Evolutionary conservation across 2,329 filamentous ascomycete species (phyloP).

Genomic region (Elsinoe australis): DNA sequence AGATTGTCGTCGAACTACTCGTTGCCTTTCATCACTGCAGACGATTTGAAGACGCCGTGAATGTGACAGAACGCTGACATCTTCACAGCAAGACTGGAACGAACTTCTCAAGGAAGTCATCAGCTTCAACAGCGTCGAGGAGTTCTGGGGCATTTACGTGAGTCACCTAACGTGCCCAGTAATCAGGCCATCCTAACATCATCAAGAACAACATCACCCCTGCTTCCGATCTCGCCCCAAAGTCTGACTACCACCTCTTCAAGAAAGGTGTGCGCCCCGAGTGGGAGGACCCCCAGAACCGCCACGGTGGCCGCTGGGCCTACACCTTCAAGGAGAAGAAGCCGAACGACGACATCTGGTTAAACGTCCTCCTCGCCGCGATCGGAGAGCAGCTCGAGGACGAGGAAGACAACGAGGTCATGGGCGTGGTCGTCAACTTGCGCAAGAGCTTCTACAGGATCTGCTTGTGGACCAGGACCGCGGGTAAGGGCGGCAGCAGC

Average conservation of each 20-base stretch:
- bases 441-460: conserved; percentile 97
- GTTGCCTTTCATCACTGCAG: too few species aligned
- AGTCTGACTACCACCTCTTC: conserved; percentile 99
- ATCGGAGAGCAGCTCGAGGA: conserved; percentile 97
- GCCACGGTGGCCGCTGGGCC: conserved; percentile 98
- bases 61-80: conserved; percentile 14
- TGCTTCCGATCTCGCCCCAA: conserved; percentile 88
- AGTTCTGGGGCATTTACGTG: conserved; percentile 99
- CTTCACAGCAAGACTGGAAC: conserved; percentile 75
- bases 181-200: conserved; percentile 7
- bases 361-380: conserved; percentile 91
- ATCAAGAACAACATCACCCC: conserved; percentile 93
- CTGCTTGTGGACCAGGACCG: conserved; percentile 92
- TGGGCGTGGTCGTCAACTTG: conserved; percentile 98
- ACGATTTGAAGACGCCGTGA: conserved; percentile 5
- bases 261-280: conserved; percentile 94
- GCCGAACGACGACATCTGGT: conserved; percentile 95
- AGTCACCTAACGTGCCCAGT: conserved; percentile 35
- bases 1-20: too few species aligned
- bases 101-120: conserved; percentile 97
- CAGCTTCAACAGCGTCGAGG: conserved; percentile 95
- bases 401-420: conserved; percentile 91
- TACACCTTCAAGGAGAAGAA: conserved; percentile 96
- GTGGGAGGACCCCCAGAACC: conserved; percentile 98
- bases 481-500: conserved; percentile 72